Conservation (phyloP, 106 monocot genomes). For the Dioscorea alata region DNA sequence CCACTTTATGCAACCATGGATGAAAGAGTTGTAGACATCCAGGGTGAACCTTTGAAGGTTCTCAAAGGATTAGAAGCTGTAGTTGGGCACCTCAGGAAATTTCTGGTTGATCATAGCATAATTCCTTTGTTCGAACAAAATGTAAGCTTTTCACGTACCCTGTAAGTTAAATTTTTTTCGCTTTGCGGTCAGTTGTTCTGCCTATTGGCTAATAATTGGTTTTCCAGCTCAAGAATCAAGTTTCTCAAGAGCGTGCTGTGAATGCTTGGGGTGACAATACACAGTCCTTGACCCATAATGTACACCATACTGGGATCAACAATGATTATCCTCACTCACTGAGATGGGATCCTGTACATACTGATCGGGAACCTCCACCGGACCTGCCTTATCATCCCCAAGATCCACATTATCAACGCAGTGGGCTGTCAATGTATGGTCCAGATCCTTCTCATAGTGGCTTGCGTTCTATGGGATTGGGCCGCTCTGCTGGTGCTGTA, state of each 20-base stretch:
- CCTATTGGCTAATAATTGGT: not conserved
- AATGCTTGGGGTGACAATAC: slow-evolving; percentile 45
- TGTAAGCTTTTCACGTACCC: slow-evolving; percentile 33
- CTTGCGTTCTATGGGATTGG: slow-evolving; percentile 42
- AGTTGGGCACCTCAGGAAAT: slow-evolving; percentile 69
- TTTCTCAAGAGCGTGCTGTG: slow-evolving; percentile 37
- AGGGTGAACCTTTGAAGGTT: slow-evolving; percentile 74
- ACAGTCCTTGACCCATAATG: slow-evolving; percentile 17
- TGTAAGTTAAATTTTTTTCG: not conserved
- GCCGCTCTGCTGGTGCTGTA: slow-evolving; percentile 49
- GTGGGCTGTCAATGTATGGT: slow-evolving; percentile 58
- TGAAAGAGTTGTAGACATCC: slow-evolving; percentile 82
- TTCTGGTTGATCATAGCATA: slow-evolving; percentile 86
- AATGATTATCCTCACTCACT: slow-evolving; percentile 47
- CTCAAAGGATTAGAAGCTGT: slow-evolving; percentile 75
- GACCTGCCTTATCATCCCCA: slow-evolving; percentile 40
- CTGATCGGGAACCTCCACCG: slow-evolving; percentile 52
- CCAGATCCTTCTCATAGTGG: slow-evolving; percentile 70
- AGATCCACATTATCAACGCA: slow-evolving; percentile 44
- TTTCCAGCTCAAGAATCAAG: slow-evolving; percentile 20
- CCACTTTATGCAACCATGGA: slow-evolving; percentile 62
- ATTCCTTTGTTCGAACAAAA: slow-evolving; percentile 76
- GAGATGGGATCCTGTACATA: slow-evolving; percentile 51
- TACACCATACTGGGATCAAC: slow-evolving; percentile 26
- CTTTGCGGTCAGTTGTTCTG: not conserved